A percentile compares a stretch with the other conserved stretches of the same genome.
Evolutionary conservation across 441 rosid species (phyloP).

Genomic region (Gossypium trilobum): DNA sequence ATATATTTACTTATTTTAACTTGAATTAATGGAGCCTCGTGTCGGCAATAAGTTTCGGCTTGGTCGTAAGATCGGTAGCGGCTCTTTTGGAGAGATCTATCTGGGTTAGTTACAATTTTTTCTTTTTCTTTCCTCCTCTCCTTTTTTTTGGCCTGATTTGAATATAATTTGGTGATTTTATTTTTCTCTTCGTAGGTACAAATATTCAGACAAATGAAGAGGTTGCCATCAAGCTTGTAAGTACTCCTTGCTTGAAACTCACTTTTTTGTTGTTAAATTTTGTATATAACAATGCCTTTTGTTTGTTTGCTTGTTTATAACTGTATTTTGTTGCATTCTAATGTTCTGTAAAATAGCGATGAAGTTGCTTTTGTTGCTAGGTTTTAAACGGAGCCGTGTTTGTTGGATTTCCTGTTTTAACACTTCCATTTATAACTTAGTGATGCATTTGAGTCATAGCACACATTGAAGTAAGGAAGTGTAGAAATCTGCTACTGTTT

Average conservation of each 20-base stretch:
- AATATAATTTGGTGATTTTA: conserved; percentile 5
- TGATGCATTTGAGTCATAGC: not conserved
- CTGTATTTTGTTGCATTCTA: not conserved
- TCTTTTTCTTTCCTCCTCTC: not conserved
- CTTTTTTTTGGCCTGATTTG: not conserved
- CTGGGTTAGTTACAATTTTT: conserved; percentile 30
- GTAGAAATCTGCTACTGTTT: not conserved
- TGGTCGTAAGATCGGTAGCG: conserved; percentile 73
- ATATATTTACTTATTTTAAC: conserved; percentile 9
- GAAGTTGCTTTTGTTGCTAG: not conserved
- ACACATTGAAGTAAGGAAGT: not conserved
- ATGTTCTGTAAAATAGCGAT: not conserved
- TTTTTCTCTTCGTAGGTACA: conserved; percentile 45
- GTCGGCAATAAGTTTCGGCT: conserved; percentile 66
- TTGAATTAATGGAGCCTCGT: conserved; percentile 52
- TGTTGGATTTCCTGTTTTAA: not conserved
- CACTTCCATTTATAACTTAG: not conserved
- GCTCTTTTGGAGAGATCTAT: conserved; percentile 78
- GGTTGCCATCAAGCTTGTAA: conserved; percentile 87
- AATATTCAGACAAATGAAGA: conserved; percentile 83
- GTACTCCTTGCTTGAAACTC: conserved; percentile 23
- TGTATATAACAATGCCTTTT: not conserved
- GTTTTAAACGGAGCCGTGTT: not conserved
- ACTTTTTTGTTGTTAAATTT: not conserved
- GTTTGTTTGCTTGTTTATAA: not conserved